phyloP scores from a whole-genome alignment of 139 green algal genomes.

The Tetratostichococcus sp. region DNA sequence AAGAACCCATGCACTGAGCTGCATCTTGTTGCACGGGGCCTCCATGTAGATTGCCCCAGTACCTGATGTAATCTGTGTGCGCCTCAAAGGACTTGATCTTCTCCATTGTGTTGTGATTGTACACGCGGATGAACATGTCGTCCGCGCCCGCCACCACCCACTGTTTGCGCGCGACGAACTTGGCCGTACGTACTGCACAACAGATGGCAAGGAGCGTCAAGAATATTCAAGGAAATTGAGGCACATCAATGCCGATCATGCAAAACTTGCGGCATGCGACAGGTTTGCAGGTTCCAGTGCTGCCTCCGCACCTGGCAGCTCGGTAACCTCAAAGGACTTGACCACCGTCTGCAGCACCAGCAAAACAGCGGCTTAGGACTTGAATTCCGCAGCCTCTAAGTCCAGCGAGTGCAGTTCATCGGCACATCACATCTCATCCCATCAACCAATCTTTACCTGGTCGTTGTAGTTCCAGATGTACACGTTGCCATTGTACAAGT shows the following conservation, averaged over 20 bases:
- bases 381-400: too few relatives aligned
- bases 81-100: slow-evolving; percentile 97
- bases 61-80: slow-evolving; percentile 98
- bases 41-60: neutral
- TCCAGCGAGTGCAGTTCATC: too few relatives aligned
- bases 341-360: slow-evolving; percentile 72
- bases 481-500: slow-evolving; percentile 95
- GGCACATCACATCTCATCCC: neutral
- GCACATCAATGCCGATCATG: too few relatives aligned
- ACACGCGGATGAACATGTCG: slow-evolving; percentile 98
- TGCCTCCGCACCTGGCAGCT: slow-evolving; percentile 77
- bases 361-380: neutral
- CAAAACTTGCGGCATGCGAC: neutral
- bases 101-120: slow-evolving; percentile 99
- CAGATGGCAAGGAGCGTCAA: too few relatives aligned
- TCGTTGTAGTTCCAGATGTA: slow-evolving; percentile 97
- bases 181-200: slow-evolving; percentile 82
- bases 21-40: neutral
- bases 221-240: too few relatives aligned
- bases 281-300: too few relatives aligned
- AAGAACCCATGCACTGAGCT: too few relatives aligned
- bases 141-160: slow-evolving; percentile 93
- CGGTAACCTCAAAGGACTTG: slow-evolving; percentile 97
- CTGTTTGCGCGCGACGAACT: slow-evolving; percentile 96
- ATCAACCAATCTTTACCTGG: slow-evolving; percentile 15